Evolutionary conservation across 495 filamentous ascomycete genomes (phyloP), one percentile per base, ranked within the genome.

Genomic region (Xylaria intraflava): DNA sequence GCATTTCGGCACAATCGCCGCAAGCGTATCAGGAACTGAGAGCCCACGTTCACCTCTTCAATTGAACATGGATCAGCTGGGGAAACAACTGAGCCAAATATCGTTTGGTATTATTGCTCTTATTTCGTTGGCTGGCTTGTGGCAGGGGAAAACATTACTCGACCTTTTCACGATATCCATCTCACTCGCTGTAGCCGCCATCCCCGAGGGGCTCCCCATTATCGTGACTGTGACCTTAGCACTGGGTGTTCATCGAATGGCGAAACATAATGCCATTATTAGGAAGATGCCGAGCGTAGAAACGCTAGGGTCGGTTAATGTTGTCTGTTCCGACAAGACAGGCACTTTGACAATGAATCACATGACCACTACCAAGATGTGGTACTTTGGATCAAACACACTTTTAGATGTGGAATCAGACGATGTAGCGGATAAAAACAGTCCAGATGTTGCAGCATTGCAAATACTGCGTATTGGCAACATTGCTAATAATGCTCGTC

Each of bases 81-180:
- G 93, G 8, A 86, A 92, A 47, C 90, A 99, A 65, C 73, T 99
- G 49, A 96, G 90, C 69, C 93, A 94, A 66, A 86, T 93, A 62
- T 97, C 94, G 1, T 96, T 97, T 69, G 91, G 79, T 38, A 88
- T 99, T 20, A 99, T 99, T 61, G 91, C 70, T 1, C 72, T 99
- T 31, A 99, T 99, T 66, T 86, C 95, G 19, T 58, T 97, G 1
- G 78, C 96, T 38, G 93, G 93, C 5, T 79, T 95, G 54, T 77
- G 91, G 58, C 89, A 96, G 62, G 93, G 92, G 16, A 87, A 91
- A 66, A 82, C 84, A 55, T 73, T 96, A 27, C 78, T 99, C 22
- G 93, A 97, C 42, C 94, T 99, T 73, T 96, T 99, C 68, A 94
- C 92, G 27, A 95, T 97, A 66, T 94, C 90, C 19, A 93, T 99